These are phyloP conservation scores for Suhomyces anneliseae DNA, from an alignment of 1,139 yeast species.

Conservation along the genomic window DNA sequence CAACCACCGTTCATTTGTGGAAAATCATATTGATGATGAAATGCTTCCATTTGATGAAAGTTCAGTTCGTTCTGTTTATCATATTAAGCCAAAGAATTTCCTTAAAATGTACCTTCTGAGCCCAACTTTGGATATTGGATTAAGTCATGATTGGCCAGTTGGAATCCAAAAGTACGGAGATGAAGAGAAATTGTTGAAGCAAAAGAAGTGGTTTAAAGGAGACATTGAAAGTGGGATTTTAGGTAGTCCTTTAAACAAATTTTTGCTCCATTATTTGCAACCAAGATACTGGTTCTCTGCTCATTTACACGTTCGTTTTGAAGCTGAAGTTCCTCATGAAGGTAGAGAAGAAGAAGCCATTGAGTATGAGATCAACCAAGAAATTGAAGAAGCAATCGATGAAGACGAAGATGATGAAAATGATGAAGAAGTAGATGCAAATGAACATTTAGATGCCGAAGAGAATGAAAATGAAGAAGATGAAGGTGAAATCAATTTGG, in stretches of 20 bases:
- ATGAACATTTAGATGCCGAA: not conserved
- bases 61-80: slow-evolving; percentile 65
- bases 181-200: slow-evolving; percentile 40
- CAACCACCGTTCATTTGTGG: slow-evolving; percentile 41
- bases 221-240: slow-evolving; percentile 62
- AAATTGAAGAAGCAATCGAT: slow-evolving; percentile 4
- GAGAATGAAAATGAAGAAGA: too few relatives aligned
- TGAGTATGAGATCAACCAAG: not conserved
- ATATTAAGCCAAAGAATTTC: slow-evolving; percentile 65
- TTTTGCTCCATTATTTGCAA: slow-evolving; percentile 50
- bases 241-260: slow-evolving; percentile 76
- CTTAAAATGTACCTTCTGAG: slow-evolving; percentile 49
- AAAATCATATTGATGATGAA: slow-evolving; percentile 28
- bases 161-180: slow-evolving; percentile 73
- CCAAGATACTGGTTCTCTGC: slow-evolving; percentile 87
- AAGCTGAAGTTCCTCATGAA: slow-evolving; percentile 43
- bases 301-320: slow-evolving; percentile 78
- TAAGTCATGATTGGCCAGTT: slow-evolving; percentile 96
- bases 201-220: slow-evolving; percentile 64
- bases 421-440: not conserved
- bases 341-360: not conserved
- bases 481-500: slow-evolving; percentile 27
- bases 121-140: slow-evolving; percentile 47
- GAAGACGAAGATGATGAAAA: slow-evolving; percentile 16
- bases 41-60: slow-evolving; percentile 48